These are phyloP conservation scores for Pistacia vera DNA, from an alignment of 345 rosid species.

Conservation along the genomic window DNA sequence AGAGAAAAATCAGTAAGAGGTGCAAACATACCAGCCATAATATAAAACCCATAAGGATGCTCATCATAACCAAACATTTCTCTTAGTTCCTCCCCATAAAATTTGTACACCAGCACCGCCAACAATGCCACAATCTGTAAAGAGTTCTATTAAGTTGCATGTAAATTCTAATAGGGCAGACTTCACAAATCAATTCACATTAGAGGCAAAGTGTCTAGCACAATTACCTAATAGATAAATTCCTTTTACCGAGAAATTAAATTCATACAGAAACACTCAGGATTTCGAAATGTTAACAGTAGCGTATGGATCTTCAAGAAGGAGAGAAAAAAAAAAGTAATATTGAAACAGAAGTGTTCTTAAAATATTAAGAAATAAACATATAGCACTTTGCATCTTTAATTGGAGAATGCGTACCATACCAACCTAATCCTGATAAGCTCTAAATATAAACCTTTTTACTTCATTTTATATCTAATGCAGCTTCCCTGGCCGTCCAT, in stretches of 20 bases:
- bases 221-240: neutral
- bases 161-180: neutral
- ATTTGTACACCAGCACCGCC: constrained; percentile 93
- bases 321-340: neutral
- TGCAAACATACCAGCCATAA: constrained; percentile 75
- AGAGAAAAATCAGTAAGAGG: constrained; percentile 2
- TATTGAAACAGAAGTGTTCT: neutral
- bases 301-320: neutral
- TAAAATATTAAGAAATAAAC: neutral
- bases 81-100: constrained; percentile 91
- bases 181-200: constrained; percentile 3
- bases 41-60: constrained; percentile 96
- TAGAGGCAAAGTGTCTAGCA: constrained; percentile 7
- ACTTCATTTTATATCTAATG: neutral
- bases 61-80: constrained; percentile 99
- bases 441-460: neutral
- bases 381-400: neutral
- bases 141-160: constrained; percentile 22
- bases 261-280: neutral
- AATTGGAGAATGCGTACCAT: neutral
- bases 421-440: neutral
- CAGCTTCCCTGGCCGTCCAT: neutral
- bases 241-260: neutral
- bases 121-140: constrained; percentile 87
- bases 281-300: neutral